Percentiles rank a stretch among this genome's conserved stretches.
These are phyloP conservation scores for Mitragyna speciosa DNA, from an alignment of 257 asterid species.

Conservation along the genomic window DNA sequence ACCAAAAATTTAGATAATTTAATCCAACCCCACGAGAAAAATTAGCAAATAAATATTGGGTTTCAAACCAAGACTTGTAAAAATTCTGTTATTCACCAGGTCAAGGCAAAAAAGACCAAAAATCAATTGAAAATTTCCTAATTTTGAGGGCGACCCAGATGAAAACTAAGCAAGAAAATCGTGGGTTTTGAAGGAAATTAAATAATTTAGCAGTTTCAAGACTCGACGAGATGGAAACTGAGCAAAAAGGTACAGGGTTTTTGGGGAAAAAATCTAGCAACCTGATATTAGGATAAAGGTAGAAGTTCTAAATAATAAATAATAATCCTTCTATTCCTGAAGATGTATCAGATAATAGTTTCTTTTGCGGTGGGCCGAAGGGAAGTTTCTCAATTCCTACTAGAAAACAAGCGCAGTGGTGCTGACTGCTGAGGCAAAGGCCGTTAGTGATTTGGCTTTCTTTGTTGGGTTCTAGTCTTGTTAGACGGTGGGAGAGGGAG, in stretches of 20 bases:
- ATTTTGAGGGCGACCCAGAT: slow-evolving; percentile 19
- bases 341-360: too few relatives aligned
- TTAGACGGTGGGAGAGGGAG: neutral
- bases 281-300: slow-evolving; percentile 1
- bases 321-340: neutral
- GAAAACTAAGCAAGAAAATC: slow-evolving; percentile 21
- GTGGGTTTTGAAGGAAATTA: slow-evolving; percentile 9
- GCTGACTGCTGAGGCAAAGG: slow-evolving; percentile 18
- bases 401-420: slow-evolving; percentile 1
- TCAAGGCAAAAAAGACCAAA: slow-evolving; percentile 7
- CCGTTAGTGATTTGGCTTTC: slow-evolving; percentile 21
- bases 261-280: neutral
- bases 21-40: slow-evolving; percentile 24
- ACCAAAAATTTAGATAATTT: slow-evolving; percentile 10
- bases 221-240: slow-evolving; percentile 1
- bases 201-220: neutral
- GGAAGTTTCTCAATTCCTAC: neutral
- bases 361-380: neutral
- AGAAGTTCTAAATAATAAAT: neutral
- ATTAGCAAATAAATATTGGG: slow-evolving; percentile 1
- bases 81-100: neutral
- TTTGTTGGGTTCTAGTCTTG: neutral
- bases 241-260: slow-evolving; percentile 7
- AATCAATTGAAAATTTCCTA: neutral
- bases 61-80: neutral